phyloP scores from a whole-genome alignment of 176 grass and related monocot genomes.

The Oryza officinalis region DNA sequence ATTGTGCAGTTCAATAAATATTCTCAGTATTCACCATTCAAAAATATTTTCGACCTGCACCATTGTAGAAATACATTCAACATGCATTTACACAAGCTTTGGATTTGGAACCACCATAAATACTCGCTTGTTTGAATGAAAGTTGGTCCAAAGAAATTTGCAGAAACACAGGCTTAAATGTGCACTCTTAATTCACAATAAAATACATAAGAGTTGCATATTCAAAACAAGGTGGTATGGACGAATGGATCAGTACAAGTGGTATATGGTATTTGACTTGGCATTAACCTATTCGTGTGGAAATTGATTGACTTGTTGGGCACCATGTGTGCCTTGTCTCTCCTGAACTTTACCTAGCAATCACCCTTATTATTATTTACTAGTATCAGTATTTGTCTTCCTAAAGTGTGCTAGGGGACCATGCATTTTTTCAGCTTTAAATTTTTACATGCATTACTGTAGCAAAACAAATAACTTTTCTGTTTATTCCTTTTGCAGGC shows the following conservation, averaged over 20 bases:
- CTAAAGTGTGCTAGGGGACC: slow-evolving; percentile 10
- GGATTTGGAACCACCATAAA: slow-evolving; percentile 2
- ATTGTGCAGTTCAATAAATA: neutral
- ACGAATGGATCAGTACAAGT: neutral
- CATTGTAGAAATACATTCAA: slow-evolving; percentile 6
- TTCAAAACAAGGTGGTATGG: neutral
- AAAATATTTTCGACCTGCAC: neutral
- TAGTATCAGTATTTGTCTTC: neutral
- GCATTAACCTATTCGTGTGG: neutral
- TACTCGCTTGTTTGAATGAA: neutral
- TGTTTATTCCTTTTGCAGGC: slow-evolving; percentile 57
- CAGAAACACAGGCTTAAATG: neutral
- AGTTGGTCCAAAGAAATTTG: neutral
- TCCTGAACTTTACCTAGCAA: neutral
- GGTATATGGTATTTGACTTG: neutral
- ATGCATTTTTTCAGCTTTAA: neutral
- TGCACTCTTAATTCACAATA: neutral
- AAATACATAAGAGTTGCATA: neutral
- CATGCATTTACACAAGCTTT: neutral
- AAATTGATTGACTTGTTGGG: neutral
- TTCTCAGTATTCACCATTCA: neutral
- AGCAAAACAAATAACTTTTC: neutral
- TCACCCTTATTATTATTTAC: slow-evolving; percentile 20
- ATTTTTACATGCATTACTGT: neutral
- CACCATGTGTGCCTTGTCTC: neutral